phyloP scores from a whole-genome alignment of 345 rosid genomes.

The Crucihimalaya himalaica region DNA sequence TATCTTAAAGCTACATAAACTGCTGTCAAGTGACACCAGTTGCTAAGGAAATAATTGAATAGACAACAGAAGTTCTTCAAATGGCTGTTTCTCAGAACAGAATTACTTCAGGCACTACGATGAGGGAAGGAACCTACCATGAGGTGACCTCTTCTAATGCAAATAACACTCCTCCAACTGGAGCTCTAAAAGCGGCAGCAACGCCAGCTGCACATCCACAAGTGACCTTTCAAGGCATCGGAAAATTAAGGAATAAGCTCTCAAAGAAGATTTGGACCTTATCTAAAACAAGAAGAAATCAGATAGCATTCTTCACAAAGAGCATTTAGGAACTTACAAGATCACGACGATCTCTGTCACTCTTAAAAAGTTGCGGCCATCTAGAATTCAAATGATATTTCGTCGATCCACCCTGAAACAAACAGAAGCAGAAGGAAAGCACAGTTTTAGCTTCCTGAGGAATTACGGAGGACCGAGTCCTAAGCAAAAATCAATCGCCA shows the following conservation, averaged over 20 bases:
- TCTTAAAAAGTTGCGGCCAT: slow-evolving; percentile 91
- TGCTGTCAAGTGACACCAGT: background rate
- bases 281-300: slow-evolving; percentile 1
- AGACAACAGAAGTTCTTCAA: slow-evolving; percentile 1
- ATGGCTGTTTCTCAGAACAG: background rate
- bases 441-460: background rate
- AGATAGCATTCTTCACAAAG: slow-evolving; percentile 15
- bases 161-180: slow-evolving; percentile 98
- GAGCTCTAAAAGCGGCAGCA: slow-evolving; percentile 99
- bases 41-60: background rate
- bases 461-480: background rate
- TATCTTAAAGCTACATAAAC: background rate
- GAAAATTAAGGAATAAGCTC: slow-evolving; percentile 40
- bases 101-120: background rate
- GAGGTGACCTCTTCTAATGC: slow-evolving; percentile 98
- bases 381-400: slow-evolving; percentile 86
- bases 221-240: slow-evolving; percentile 80
- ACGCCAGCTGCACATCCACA: slow-evolving; percentile 99
- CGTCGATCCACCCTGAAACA: slow-evolving; percentile 87
- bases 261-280: slow-evolving; percentile 21
- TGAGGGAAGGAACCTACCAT: slow-evolving; percentile 56
- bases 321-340: slow-evolving; percentile 57
- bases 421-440: slow-evolving; percentile 21
- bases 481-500: slow-evolving; percentile 2
- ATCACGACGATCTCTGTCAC: slow-evolving; percentile 93